A percentile compares a stretch with the other conserved stretches of the same genome.
Conservation (phyloP, 1,139 yeast species). For the Scheffersomyces segobiensis region DNA sequence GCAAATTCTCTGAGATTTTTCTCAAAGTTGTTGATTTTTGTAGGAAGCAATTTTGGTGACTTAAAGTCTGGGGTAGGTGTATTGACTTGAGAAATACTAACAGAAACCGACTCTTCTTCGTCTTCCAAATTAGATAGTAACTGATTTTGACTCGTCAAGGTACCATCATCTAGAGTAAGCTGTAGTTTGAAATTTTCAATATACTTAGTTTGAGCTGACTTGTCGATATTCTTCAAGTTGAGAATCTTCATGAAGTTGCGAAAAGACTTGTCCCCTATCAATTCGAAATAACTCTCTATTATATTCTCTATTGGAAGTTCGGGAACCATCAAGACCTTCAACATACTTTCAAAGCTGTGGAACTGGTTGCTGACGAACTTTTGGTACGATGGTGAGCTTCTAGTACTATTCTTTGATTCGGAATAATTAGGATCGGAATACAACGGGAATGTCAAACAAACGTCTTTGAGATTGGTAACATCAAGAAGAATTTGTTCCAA, state of each 20-base stretch:
- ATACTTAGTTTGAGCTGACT: constrained; percentile 48
- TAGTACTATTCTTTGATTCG: constrained; percentile 10
- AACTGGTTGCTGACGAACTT: constrained; percentile 53
- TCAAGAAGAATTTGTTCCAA: constrained; percentile 85
- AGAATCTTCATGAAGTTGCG: constrained; percentile 66
- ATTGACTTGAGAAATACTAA: constrained; percentile 14
- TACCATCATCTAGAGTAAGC: constrained; percentile 49
- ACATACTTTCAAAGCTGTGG: constrained; percentile 56
- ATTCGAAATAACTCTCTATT: constrained; percentile 63
- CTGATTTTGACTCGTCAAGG: constrained; percentile 44
- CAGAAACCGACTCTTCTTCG: constrained; percentile 12
- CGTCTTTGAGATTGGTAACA: constrained; percentile 58
- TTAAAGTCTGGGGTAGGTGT: constrained; percentile 21
- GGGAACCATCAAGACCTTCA: constrained; percentile 67
- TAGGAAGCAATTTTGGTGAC: constrained; percentile 27
- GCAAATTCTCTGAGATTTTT: constrained; percentile 57
- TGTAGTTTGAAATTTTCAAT: constrained; percentile 63
- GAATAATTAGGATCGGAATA: constrained; percentile 35
- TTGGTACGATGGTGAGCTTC: constrained; percentile 40
- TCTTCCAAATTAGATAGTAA: constrained; percentile 30
- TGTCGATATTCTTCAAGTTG: constrained; percentile 60
- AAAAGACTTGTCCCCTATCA: constrained; percentile 65
- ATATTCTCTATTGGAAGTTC: constrained; percentile 62
- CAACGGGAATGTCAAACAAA: constrained; percentile 54
- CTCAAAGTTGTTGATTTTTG: constrained; percentile 53